Percentiles rank a stretch among this genome's conserved stretches.
phyloP scores from a whole-genome alignment of 768 basidiomycete species.

The Pholiota molesta region DNA sequence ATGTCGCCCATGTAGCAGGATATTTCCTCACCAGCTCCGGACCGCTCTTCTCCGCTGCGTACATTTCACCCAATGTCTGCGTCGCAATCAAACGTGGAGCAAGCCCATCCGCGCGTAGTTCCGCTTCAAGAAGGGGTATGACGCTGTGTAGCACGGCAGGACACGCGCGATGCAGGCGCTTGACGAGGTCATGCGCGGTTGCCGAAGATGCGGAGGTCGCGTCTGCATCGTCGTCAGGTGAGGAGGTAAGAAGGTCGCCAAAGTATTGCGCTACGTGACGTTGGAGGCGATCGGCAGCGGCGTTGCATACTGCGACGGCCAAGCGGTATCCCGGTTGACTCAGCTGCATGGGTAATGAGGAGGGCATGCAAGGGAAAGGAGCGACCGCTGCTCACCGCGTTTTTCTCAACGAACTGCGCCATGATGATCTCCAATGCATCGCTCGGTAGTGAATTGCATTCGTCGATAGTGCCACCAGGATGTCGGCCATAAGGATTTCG shows the following conservation, averaged over 20 bases:
- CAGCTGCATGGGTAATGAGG: constrained; percentile 39
- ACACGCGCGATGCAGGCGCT: constrained; percentile 77
- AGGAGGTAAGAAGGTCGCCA: constrained; percentile 71
- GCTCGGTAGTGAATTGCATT: constrained; percentile 72
- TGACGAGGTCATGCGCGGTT: constrained; percentile 83
- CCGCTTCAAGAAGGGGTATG: constrained; percentile 91
- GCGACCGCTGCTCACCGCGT: constrained; percentile 46
- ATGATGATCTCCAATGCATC: constrained; percentile 83
- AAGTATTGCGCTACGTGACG: constrained; percentile 92
- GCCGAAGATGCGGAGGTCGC: constrained; percentile 66
- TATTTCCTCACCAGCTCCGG: constrained; percentile 79
- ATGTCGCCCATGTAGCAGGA: constrained; percentile 82
- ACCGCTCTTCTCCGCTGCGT: constrained; percentile 67
- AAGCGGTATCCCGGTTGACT: constrained; percentile 81
- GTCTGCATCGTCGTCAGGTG: constrained; percentile 48
- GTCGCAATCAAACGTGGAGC: constrained; percentile 81
- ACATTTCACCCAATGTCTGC: constrained; percentile 89
- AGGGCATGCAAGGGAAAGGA: constrained; percentile 2
- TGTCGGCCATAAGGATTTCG: constrained; percentile 85
- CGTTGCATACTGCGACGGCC: constrained; percentile 84
- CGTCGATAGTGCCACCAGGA: constrained; percentile 87
- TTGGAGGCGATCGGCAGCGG: constrained; percentile 83
- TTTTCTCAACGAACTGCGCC: constrained; percentile 83
- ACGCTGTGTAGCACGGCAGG: constrained; percentile 86
- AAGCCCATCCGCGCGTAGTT: constrained; percentile 76